Conservation (phyloP, 768 basidiomycete species). For the Trametes cubensis region DNA sequence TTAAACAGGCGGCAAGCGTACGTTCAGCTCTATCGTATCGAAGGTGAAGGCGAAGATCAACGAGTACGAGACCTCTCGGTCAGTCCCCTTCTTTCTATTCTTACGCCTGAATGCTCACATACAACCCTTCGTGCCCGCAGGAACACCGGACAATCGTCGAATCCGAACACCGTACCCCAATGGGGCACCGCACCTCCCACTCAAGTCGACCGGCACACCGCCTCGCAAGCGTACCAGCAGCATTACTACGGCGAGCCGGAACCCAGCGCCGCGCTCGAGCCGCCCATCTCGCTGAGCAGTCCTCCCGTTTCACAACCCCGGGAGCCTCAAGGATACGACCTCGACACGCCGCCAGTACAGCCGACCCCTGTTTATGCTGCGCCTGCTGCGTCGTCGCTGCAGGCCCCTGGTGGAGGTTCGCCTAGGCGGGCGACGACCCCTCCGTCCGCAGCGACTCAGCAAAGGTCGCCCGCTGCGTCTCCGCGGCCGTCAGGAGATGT, state of each 20-base stretch:
- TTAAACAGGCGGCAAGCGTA: slow-evolving; percentile 63
- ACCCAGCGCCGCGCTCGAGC: not conserved
- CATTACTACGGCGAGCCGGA: slow-evolving; percentile 24
- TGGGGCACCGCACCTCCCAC: slow-evolving; percentile 21
- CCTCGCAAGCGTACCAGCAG: slow-evolving; percentile 29
- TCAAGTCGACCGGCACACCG: slow-evolving; percentile 30
- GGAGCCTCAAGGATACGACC: slow-evolving; percentile 28
- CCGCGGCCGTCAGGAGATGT: slow-evolving; percentile 26
- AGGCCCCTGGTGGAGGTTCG: slow-evolving; percentile 6
- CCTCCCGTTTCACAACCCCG: not conserved
- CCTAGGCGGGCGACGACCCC: slow-evolving; percentile 5
- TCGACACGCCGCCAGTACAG: slow-evolving; percentile 14
- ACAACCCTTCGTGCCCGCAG: not conserved
- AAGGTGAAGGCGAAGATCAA: slow-evolving; percentile 86
- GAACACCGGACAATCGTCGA: slow-evolving; percentile 13
- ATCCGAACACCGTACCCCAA: slow-evolving; percentile 15
- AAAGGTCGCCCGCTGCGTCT: slow-evolving; percentile 17
- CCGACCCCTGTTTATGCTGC: not conserved
- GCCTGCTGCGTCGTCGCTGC: not conserved
- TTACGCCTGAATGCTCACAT: not conserved
- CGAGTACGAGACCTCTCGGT: slow-evolving; percentile 63
- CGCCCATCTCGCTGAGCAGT: slow-evolving; percentile 4
- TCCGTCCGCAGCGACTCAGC: not conserved
- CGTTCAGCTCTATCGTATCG: slow-evolving; percentile 67
- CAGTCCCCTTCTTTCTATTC: not conserved